A percentile compares a stretch with the other conserved stretches of the same genome.
These are phyloP conservation scores for Neoboletus subvelutipes DNA, from an alignment of 768 basidiomycete genomes.

Conservation along the genomic window DNA sequence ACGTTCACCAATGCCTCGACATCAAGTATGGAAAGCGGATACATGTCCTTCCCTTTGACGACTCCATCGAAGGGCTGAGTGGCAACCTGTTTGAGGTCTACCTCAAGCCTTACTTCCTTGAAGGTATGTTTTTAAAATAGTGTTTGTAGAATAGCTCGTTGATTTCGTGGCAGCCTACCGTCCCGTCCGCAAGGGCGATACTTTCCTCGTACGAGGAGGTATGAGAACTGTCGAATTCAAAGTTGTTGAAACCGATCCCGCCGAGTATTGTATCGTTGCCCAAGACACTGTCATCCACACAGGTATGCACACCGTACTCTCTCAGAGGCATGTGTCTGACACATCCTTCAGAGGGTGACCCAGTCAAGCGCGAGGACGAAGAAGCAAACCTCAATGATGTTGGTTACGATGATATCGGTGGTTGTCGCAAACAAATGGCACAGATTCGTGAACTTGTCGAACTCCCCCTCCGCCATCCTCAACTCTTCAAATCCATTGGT, in stretches of 20 bases:
- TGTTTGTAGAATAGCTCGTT: background rate
- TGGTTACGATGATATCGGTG: slow-evolving; percentile 99
- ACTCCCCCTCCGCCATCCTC: slow-evolving; percentile 95
- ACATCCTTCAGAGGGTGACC: slow-evolving; percentile 79
- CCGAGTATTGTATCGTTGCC: slow-evolving; percentile 98
- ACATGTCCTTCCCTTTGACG: slow-evolving; percentile 96
- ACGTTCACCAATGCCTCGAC: slow-evolving; percentile 93
- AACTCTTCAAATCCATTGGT: slow-evolving; percentile 99
- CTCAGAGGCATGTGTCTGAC: slow-evolving; percentile 1
- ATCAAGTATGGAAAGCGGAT: slow-evolving; percentile 99
- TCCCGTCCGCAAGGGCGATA: slow-evolving; percentile 95
- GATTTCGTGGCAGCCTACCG: slow-evolving; percentile 64
- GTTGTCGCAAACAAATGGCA: slow-evolving; percentile 99
- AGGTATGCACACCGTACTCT: slow-evolving; percentile 37
- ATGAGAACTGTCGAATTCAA: slow-evolving; percentile 99
- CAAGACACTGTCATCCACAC: slow-evolving; percentile 98
- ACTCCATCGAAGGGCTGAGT: slow-evolving; percentile 95
- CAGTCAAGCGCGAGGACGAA: slow-evolving; percentile 98
- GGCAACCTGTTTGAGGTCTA: slow-evolving; percentile 99
- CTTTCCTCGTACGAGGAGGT: slow-evolving; percentile 97
- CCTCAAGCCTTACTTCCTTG: slow-evolving; percentile 98
- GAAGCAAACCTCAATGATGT: slow-evolving; percentile 96
- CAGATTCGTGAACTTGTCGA: slow-evolving; percentile 99
- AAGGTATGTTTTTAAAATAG: slow-evolving; percentile 50
- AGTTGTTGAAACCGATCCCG: slow-evolving; percentile 96